Percentiles rank a stretch among this genome's conserved stretches.
Evolutionary conservation across 75 land plant genomes (phyloP).

Genomic region (Pinus taeda): DNA sequence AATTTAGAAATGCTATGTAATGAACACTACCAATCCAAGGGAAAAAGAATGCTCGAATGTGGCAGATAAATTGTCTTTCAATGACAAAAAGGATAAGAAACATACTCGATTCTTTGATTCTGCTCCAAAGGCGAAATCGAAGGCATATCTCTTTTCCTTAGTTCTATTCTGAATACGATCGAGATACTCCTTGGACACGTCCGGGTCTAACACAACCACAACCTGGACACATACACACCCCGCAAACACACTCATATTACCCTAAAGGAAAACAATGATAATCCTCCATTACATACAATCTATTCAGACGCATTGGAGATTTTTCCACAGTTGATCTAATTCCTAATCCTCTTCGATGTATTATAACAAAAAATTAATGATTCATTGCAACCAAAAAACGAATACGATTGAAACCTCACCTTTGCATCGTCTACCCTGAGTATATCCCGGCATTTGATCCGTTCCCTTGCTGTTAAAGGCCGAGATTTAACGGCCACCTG

Average conservation of each 20-base stretch:
- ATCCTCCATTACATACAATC: neutral
- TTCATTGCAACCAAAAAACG: too few relatives aligned
- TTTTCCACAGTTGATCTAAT: neutral
- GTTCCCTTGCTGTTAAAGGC: conserved; percentile 54
- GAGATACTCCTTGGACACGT: conserved; percentile 71
- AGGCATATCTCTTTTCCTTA: conserved; percentile 70
- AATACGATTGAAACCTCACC: conserved; percentile 28
- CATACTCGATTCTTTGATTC: conserved; percentile 62
- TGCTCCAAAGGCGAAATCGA: conserved; percentile 80
- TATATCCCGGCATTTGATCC: conserved; percentile 46
- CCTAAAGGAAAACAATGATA: neutral
- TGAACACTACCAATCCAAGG: neutral
- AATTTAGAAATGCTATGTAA: neutral
- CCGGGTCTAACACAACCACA: conserved; percentile 81
- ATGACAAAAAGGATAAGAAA: neutral
- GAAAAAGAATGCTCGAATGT: neutral
- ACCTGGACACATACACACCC: conserved; percentile 29
- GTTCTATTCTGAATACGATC: conserved; percentile 81
- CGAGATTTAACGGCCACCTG: conserved; percentile 95
- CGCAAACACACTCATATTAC: neutral
- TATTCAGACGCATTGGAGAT: neutral
- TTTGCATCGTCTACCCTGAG: conserved; percentile 66
- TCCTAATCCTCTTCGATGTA: too few relatives aligned
- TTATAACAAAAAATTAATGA: too few relatives aligned
- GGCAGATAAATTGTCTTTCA: neutral